Base-by-base conservation (phyloP, 2,329 filamentous ascomycete genomes). In the Clonostachys rhizophaga region DNA sequence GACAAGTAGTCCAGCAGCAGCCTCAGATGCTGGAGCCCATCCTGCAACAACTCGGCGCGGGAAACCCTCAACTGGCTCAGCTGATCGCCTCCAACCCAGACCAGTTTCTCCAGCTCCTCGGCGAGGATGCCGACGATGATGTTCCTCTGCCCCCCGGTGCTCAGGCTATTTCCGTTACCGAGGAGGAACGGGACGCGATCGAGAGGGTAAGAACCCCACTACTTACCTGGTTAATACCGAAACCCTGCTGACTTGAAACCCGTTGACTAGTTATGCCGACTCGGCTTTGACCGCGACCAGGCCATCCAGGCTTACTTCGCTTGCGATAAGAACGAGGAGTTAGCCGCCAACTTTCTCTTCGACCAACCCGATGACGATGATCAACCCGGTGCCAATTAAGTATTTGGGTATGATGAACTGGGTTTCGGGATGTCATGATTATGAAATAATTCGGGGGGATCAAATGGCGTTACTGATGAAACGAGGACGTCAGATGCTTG, bases 281-380 rank as follows among this genome's bases (percentile, higher is more conserved):
- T 99, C 41, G 94, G 94, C 35, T 99, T 99, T 65, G 84, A 92
- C 58, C 85, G 91, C 50, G 91, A 97, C 58, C 83, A 91, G 58
- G 94, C 94, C 45, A 96, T 97, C 56, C 92, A 99, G 71, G 94
- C 94, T 24, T 99, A 97, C 72, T 99, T 99, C 65, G 94, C 94
- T 34, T 99, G 94, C 68, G 94, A 99, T 70, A 99, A 97, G 81
- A 97, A 99, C 67, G 94, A 99, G 71, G 94, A 99, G 70, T 78
- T 99, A 45, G 94, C 94, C 1, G 94, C 94, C 54, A 99, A 99
- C 71, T 97, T 96, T 69, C 77, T 99, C 50, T 99, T 99, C 63
- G 94, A 99, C 59, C 91, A 97, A 71, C 91, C 91, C 10, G 91
- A 95, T 51, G 91, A 96, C 43, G 86, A 89, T 35, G 84, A 87